phyloP scores from a whole-genome alignment of 805 yeast species.

The Zygotorulaspora sp. region DNA sequence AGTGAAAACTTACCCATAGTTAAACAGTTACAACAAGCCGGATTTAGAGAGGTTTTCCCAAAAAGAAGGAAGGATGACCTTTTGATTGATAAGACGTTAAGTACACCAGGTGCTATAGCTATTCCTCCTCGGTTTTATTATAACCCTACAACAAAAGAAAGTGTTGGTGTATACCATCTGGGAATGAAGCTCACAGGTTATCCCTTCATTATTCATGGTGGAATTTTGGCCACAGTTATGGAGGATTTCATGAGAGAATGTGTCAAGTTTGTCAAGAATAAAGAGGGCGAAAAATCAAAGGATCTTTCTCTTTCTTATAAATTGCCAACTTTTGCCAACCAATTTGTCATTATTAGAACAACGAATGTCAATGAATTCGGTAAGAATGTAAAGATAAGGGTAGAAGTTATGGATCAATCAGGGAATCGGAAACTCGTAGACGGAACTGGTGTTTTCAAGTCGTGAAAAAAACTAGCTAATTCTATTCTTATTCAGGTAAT shows the following conservation, averaged over 20 bases:
- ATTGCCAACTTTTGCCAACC: constrained; percentile 74
- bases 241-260: constrained; percentile 69
- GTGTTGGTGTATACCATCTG: constrained; percentile 64
- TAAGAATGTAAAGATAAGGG: constrained; percentile 36
- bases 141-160: constrained; percentile 51
- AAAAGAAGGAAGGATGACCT: constrained; percentile 43
- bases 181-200: constrained; percentile 81
- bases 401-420: constrained; percentile 51
- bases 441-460: constrained; percentile 46
- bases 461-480: background rate
- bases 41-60: constrained; percentile 33
- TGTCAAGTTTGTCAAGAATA: constrained; percentile 38
- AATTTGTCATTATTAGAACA: constrained; percentile 64
- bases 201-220: constrained; percentile 87
- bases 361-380: constrained; percentile 36
- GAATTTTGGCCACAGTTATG: constrained; percentile 72
- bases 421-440: constrained; percentile 49
- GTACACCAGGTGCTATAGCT: constrained; percentile 74
- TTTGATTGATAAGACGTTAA: constrained; percentile 48
- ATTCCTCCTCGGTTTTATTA: constrained; percentile 67
- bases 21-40: constrained; percentile 41
- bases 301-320: constrained; percentile 47
- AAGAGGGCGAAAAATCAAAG: constrained; percentile 36
- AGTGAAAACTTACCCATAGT: constrained; percentile 49
- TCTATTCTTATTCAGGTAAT: too few species aligned